Conservation (phyloP, 116 monocot genomes). For the Zostera marina region DNA sequence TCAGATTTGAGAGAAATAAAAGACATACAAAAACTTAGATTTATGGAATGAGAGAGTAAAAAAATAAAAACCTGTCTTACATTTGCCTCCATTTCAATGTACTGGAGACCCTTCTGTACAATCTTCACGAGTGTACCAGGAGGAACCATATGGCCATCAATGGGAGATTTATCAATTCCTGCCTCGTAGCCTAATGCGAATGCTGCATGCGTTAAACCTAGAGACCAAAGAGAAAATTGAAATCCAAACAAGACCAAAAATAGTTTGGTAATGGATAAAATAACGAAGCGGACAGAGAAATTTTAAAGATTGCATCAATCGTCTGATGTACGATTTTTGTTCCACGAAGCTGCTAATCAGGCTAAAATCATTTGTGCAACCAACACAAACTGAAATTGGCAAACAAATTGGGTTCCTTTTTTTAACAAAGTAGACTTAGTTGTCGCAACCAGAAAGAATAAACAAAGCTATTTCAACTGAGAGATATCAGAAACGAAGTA, state of each 20-base stretch:
- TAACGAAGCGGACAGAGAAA: too few relatives aligned
- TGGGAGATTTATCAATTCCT: constrained; percentile 55
- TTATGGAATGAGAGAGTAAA: background rate
- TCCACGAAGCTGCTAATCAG: too few relatives aligned
- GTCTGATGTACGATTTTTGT: too few relatives aligned
- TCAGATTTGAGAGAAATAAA: background rate
- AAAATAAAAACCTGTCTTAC: constrained; percentile 10
- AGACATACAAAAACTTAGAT: background rate
- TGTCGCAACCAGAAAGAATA: too few relatives aligned
- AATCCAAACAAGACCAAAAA: background rate
- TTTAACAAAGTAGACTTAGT: too few relatives aligned
- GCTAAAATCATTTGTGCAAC: too few relatives aligned
- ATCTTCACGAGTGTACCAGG: constrained; percentile 76
- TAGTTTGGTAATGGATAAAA: background rate
- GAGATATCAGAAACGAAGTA: too few relatives aligned
- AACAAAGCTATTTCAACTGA: too few relatives aligned
- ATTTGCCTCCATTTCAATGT: constrained; percentile 81
- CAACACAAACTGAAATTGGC: too few relatives aligned
- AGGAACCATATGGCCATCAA: constrained; percentile 78
- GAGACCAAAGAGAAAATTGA: constrained; percentile 4
- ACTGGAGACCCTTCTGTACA: constrained; percentile 83
- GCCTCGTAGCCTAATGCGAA: constrained; percentile 94
- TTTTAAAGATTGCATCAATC: too few relatives aligned
- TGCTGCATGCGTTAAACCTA: constrained; percentile 88
- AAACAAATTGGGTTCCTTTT: too few relatives aligned